phyloP scores from a whole-genome alignment of 768 basidiomycete species.

The Gymnopilus dilepis region DNA sequence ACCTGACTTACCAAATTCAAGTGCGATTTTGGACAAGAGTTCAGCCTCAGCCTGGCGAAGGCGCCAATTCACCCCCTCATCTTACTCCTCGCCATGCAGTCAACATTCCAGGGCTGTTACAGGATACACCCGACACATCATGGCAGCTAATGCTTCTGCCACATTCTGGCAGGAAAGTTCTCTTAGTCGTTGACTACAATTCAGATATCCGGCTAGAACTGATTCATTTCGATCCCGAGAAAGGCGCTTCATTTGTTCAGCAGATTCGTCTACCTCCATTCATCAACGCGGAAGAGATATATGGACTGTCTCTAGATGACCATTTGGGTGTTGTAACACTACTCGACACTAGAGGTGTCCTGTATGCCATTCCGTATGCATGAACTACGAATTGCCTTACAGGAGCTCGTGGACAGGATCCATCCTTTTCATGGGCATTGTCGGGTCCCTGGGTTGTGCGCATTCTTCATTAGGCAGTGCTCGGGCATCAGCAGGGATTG shows the following conservation, averaged over 20 bases:
- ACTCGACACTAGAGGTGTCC: constrained; percentile 22
- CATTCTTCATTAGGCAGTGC: too few species aligned
- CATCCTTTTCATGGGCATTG: too few species aligned
- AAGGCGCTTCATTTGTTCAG: constrained; percentile 16
- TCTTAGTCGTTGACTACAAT: constrained; percentile 19
- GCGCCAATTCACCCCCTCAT: not conserved
- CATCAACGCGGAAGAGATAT: constrained; percentile 22
- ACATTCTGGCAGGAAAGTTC: constrained; percentile 24
- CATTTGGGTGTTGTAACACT: constrained; percentile 31
- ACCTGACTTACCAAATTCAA: constrained; percentile 15
- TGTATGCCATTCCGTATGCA: constrained; percentile 30
- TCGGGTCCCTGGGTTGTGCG: too few species aligned
- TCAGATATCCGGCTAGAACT: constrained; percentile 18
- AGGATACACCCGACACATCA: constrained; percentile 17
- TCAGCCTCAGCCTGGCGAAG: not conserved
- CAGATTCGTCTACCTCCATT: constrained; percentile 25
- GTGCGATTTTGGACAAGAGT: constrained; percentile 24
- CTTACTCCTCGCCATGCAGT: constrained; percentile 7
- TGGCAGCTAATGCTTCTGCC: constrained; percentile 28
- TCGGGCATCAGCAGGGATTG: too few species aligned
- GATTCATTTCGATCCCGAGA: constrained; percentile 20
- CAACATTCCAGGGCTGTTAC: constrained; percentile 18
- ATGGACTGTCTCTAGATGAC: constrained; percentile 33
- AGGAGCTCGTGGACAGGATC: not conserved
- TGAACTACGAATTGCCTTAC: constrained; percentile 5